Base-by-base conservation (phyloP, 2,329 filamentous ascomycete species). In the Didymella exigua region DNA sequence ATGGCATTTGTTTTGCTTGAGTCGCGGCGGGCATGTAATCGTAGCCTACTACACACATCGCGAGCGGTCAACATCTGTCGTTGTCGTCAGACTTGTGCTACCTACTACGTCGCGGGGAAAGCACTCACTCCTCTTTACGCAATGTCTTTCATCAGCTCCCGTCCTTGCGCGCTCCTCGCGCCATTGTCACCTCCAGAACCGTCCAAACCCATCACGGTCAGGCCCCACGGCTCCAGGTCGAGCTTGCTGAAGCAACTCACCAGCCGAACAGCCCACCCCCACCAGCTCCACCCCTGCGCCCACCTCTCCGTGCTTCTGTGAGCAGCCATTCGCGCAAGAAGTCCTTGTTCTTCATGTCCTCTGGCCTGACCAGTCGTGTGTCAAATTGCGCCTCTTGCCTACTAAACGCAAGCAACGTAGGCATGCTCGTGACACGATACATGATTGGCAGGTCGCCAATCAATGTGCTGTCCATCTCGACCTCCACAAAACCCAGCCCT, bases 401-500 rank as follows among this genome's bases (percentile, higher is more conserved):
- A 58, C 79, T 78, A 58, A 83, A 83, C 0, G 80, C 76, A 45
- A 82, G 65, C 29, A 83, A 56, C 10, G 79, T 82, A 1, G 81
- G 81, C 61, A 82, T 76, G 16, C 74, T 76, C 23, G 75, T 77
- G 51, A 82, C 78, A 66, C 76, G 51, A 60, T 79, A 81, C 49
- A 69, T 70, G 31, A 79, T 62, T 0, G 71, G 72, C 59, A 76
- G 62, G 44, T 69, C 78, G 4, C 75, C 78, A 29, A 81, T 71
- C 52, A 77, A 69, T 1, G 75, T 75, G 14, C 70, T 72, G 58
- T 82, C 81, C 61, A 81, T 71, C 58, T 82, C 76, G 5, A 83
- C 76, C 54, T 82, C 79, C 0, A 74, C 79, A 49, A 75, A 82
- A 2, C 75, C 76, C 6, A 83, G 64, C 0, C 78, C 77, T 4